These are phyloP conservation scores for Botryosphaeria agaves DNA, from an alignment of 2,329 filamentous ascomycete genomes.

Conservation along the genomic window DNA sequence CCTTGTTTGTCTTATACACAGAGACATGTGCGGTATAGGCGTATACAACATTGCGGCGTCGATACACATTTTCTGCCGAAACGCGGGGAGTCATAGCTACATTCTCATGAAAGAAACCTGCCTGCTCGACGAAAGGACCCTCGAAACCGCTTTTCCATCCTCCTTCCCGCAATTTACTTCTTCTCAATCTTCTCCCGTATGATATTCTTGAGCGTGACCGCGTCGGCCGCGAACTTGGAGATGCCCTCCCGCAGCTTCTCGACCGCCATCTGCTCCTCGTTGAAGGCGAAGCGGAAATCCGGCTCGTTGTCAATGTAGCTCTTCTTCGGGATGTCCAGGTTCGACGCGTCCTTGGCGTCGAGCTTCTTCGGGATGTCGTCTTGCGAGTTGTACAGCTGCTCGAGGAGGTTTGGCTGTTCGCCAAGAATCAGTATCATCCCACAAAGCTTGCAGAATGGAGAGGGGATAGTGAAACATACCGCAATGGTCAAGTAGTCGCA, in stretches of 20 bases:
- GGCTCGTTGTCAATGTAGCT: conserved; percentile 81
- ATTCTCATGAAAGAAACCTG: too few relatives aligned
- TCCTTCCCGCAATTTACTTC: conserved; percentile 17
- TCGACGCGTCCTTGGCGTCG: conserved; percentile 45
- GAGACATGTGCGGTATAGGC: too few relatives aligned
- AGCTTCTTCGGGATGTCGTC: conserved; percentile 86
- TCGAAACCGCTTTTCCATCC: too few relatives aligned
- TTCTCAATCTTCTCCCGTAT: conserved; percentile 66
- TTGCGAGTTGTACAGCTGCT: conserved; percentile 77
- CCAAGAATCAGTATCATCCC: conserved; percentile 7
- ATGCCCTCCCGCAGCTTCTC: conserved; percentile 99
- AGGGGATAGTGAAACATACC: conserved; percentile 42
- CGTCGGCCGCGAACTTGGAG: conserved; percentile 96
- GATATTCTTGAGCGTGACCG: conserved; percentile 82
- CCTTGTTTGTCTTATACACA: too few relatives aligned
- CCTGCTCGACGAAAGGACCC: too few relatives aligned
- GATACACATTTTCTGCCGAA: too few relatives aligned
- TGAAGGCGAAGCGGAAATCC: conserved; percentile 95
- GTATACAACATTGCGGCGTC: too few relatives aligned
- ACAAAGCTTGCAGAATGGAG: not conserved
- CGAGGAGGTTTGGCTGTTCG: conserved; percentile 67
- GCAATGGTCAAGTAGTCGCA: conserved; percentile 99
- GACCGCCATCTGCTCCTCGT: conserved; percentile 98
- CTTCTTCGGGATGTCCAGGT: conserved; percentile 71
- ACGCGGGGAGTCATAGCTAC: too few relatives aligned